phyloP scores from a whole-genome alignment of 1,139 yeast genomes.

The Lodderomyces elongisporus region DNA sequence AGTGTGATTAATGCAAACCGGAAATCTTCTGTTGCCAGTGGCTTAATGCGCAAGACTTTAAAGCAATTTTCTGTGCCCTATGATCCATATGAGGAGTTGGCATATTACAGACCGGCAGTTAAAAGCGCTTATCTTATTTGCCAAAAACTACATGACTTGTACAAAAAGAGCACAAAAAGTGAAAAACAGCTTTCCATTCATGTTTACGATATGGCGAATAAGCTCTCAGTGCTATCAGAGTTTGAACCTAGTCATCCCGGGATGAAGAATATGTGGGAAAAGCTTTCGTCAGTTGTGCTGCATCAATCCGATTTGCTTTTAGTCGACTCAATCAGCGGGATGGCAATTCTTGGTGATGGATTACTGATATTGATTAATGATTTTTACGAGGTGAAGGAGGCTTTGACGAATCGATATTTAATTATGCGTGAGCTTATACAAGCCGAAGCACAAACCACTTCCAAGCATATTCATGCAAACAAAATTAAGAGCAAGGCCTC shows the following conservation, averaged over 20 bases:
- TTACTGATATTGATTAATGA: constrained; percentile 62
- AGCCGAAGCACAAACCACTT: constrained; percentile 70
- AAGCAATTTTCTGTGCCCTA: constrained; percentile 90
- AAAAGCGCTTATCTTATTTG: constrained; percentile 67
- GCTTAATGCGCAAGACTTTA: constrained; percentile 78
- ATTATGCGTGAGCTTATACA: constrained; percentile 82
- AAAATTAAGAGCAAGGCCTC: constrained; percentile 70
- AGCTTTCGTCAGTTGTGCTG: constrained; percentile 62
- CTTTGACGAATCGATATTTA: constrained; percentile 85
- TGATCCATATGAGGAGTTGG: constrained; percentile 77
- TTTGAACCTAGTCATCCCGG: constrained; percentile 55
- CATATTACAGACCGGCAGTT: constrained; percentile 79
- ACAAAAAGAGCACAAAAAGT: constrained; percentile 51
- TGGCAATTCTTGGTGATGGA: constrained; percentile 77
- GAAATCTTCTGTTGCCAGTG: constrained; percentile 66
- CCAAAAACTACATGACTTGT: constrained; percentile 50
- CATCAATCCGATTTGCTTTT: constrained; percentile 74
- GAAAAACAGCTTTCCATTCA: constrained; percentile 55
- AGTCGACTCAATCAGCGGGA: constrained; percentile 66
- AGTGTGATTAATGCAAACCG: constrained; percentile 56
- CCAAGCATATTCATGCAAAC: constrained; percentile 69
- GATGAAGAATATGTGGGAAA: constrained; percentile 79
- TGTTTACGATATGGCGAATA: constrained; percentile 62
- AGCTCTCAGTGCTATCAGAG: constrained; percentile 44
- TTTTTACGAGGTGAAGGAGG: constrained; percentile 84